A percentile compares a stretch with the other conserved stretches of the same genome.
These are phyloP conservation scores for Fusarium equiseti DNA, from an alignment of 2,329 filamentous ascomycete species.

Conservation along the genomic window DNA sequence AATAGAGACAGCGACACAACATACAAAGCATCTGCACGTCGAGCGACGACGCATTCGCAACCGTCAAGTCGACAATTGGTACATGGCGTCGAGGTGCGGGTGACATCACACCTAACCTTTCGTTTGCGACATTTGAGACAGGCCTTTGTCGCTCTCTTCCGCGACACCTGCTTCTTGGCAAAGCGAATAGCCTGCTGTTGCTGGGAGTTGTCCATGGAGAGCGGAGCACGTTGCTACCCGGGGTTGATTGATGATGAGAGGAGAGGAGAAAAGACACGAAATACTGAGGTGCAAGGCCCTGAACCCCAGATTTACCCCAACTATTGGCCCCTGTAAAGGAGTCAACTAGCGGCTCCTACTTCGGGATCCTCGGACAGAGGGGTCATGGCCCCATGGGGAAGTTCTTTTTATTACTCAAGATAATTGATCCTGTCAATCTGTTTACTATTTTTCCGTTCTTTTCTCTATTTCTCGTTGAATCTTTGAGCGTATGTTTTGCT, in stretches of 20 bases:
- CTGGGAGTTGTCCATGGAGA: conserved; percentile 32
- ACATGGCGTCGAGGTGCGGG: conserved; percentile 34
- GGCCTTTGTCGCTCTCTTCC: conserved; percentile 39
- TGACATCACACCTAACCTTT: conserved; percentile 43
- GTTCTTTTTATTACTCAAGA: background rate
- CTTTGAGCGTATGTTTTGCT: background rate
- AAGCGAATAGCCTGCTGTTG: conserved; percentile 30
- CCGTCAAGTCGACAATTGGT: conserved; percentile 43
- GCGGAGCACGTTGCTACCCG: conserved; percentile 21
- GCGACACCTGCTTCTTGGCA: conserved; percentile 38
- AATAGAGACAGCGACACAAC: background rate
- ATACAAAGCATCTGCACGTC: conserved; percentile 27
- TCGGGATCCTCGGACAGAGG: conserved; percentile 21
- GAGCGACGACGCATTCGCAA: conserved; percentile 30
- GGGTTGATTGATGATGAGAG: conserved; percentile 20
- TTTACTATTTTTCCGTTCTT: background rate
- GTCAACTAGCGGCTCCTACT: conserved; percentile 13
- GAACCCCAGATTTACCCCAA: conserved; percentile 35
- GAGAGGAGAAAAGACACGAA: background rate
- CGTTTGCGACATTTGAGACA: conserved; percentile 41
- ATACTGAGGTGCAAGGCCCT: conserved; percentile 6
- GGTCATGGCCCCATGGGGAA: background rate
- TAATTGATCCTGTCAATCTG: background rate
- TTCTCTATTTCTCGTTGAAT: background rate
- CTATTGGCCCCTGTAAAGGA: conserved; percentile 1